Conservation (phyloP, 129 eudicot species). For the Arctium lappa region DNA sequence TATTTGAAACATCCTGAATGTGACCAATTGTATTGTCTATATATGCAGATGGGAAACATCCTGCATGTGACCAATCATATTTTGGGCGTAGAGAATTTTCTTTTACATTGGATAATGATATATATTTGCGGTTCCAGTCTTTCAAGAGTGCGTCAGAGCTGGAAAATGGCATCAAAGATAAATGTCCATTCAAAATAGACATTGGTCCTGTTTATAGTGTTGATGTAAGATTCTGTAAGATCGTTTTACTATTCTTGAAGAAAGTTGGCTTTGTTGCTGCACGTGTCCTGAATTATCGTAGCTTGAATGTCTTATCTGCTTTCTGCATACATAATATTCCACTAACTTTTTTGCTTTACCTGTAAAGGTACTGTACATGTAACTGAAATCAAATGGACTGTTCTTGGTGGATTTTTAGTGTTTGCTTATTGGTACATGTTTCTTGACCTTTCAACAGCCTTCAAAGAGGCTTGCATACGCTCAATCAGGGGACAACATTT, state of each 20-base stretch:
- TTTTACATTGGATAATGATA: slow-evolving; percentile 71
- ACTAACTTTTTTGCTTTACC: neutral
- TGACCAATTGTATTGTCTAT: neutral
- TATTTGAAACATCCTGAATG: neutral
- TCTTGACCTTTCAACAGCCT: slow-evolving; percentile 58
- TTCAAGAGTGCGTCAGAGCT: slow-evolving; percentile 59
- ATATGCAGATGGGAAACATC: slow-evolving; percentile 87
- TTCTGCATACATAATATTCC: neutral
- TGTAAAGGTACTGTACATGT: neutral
- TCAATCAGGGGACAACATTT: slow-evolving; percentile 78
- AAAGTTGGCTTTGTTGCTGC: neutral
- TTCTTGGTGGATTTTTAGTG: neutral
- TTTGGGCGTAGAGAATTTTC: slow-evolving; percentile 81
- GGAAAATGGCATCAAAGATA: slow-evolving; percentile 69
- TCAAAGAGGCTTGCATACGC: slow-evolving; percentile 87
- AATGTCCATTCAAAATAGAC: slow-evolving; percentile 85
- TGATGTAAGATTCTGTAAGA: slow-evolving; percentile 42
- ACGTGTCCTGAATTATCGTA: neutral
- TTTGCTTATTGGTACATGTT: neutral
- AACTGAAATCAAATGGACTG: neutral
- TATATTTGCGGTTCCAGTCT: slow-evolving; percentile 80
- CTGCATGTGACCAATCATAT: slow-evolving; percentile 80
- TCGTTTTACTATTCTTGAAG: neutral
- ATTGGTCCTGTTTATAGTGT: slow-evolving; percentile 89
- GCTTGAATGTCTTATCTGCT: neutral